A percentile compares a stretch with the other conserved stretches of the same genome.
Conservation (phyloP, 1,284 basidiomycete genomes). For the Paramarasmius palmivorus region DNA sequence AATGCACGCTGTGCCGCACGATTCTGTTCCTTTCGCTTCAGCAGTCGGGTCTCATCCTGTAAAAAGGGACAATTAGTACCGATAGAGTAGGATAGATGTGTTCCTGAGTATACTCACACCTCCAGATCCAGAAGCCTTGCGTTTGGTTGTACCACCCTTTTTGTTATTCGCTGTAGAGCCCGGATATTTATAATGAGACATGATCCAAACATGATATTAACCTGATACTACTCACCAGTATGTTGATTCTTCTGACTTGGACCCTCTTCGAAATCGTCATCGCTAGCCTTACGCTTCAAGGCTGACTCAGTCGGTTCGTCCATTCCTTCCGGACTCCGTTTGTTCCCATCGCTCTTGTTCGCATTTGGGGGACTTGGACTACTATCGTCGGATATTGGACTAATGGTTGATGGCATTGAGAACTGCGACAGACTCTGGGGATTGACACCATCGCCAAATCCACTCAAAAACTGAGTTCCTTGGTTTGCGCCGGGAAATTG, state of each 20-base stretch:
- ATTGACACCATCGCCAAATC: constrained; percentile 45
- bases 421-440: constrained; percentile 54
- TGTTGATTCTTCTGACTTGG: constrained; percentile 68
- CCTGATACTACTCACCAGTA: constrained; percentile 44
- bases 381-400: constrained; percentile 65
- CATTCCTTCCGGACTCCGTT: constrained; percentile 23
- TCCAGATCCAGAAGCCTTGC: constrained; percentile 34
- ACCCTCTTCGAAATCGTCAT: constrained; percentile 58
- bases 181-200: neutral
- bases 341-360: constrained; percentile 4
- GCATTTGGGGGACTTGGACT: constrained; percentile 60
- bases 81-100: neutral
- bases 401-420: constrained; percentile 38
- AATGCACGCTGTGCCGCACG: constrained; percentile 85
- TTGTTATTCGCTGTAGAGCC: constrained; percentile 30
- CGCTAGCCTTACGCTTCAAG: constrained; percentile 74
- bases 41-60: constrained; percentile 68
- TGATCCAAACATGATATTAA: neutral
- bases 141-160: constrained; percentile 26
- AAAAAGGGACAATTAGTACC: neutral
- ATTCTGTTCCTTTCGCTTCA: constrained; percentile 88
- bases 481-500: constrained; percentile 51
- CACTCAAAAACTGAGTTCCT: constrained; percentile 18
- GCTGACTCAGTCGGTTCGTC: constrained; percentile 43
- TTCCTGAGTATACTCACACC: constrained; percentile 31